These are phyloP conservation scores for Aspergillus piperis DNA, from an alignment of 2,329 filamentous ascomycete genomes.

Conservation along the genomic window DNA sequence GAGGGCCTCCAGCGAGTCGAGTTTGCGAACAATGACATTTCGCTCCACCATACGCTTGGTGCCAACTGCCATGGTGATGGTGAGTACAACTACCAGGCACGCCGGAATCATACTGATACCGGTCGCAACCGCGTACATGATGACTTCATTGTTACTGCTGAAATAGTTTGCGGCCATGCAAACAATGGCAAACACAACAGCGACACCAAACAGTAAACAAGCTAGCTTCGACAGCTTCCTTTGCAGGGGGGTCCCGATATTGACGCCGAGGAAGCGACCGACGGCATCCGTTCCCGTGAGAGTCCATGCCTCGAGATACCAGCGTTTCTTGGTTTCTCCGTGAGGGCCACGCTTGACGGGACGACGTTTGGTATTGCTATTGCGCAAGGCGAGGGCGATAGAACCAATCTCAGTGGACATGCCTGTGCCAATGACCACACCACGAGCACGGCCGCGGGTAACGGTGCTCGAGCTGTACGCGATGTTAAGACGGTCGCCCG, in stretches of 20 bases:
- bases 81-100: constrained; percentile 65
- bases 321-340: constrained; percentile 54
- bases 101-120: constrained; percentile 65
- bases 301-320: constrained; percentile 54
- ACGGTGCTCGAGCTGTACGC: constrained; percentile 64
- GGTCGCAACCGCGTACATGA: constrained; percentile 65
- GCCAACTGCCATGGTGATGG: constrained; percentile 67
- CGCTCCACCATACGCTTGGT: constrained; percentile 60
- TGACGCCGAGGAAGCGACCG: constrained; percentile 66
- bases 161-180: constrained; percentile 66
- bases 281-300: constrained; percentile 60
- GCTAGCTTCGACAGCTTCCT: constrained; percentile 68
- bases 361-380: constrained; percentile 52
- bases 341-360: constrained; percentile 54
- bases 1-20: constrained; percentile 60
- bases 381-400: constrained; percentile 65
- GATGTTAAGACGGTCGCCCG: constrained; percentile 63
- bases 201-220: constrained; percentile 66
- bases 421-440: constrained; percentile 63
- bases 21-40: constrained; percentile 60
- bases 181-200: constrained; percentile 68
- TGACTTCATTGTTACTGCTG: constrained; percentile 57
- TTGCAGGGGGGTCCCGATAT: constrained; percentile 69
- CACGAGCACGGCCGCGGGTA: constrained; percentile 61
- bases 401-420: constrained; percentile 66